phyloP scores from a whole-genome alignment of 257 asterid genomes.

The Ajuga chamaepitys region DNA sequence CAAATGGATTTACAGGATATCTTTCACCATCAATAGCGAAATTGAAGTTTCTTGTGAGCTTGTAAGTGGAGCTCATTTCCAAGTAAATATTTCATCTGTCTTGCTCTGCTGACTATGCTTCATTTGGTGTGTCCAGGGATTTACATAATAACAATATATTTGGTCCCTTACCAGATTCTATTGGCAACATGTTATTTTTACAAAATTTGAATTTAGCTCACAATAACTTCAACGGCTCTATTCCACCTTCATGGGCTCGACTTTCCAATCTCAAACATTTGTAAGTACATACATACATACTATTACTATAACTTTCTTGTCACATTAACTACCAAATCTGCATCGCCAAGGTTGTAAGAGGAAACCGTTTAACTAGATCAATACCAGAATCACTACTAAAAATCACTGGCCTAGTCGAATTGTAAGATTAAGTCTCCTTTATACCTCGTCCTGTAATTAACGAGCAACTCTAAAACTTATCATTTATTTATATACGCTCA shows the following conservation, averaged over 20 bases:
- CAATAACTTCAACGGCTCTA: constrained; percentile 63
- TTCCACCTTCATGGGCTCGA: constrained; percentile 72
- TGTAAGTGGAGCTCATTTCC: constrained; percentile 36
- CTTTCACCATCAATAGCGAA: constrained; percentile 66
- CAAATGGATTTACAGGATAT: constrained; percentile 74
- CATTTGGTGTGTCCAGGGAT: constrained; percentile 43
- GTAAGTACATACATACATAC: constrained; percentile 26
- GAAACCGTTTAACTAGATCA: constrained; percentile 50
- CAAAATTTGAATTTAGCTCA: constrained; percentile 64
- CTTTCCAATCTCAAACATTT: constrained; percentile 56
- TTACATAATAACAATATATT: constrained; percentile 57
- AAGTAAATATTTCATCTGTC: too few relatives aligned
- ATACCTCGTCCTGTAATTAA: neutral
- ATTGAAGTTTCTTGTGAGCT: constrained; percentile 48
- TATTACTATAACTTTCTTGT: neutral
- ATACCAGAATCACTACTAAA: constrained; percentile 53
- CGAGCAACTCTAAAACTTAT: too few relatives aligned
- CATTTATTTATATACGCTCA: too few relatives aligned
- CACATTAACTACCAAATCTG: neutral
- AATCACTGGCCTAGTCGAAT: constrained; percentile 44
- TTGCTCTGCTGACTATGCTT: too few relatives aligned
- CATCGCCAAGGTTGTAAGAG: constrained; percentile 46
- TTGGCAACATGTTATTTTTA: constrained; percentile 47
- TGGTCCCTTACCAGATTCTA: constrained; percentile 60
- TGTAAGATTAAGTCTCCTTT: constrained; percentile 41